Percentiles rank a stretch among this genome's conserved stretches.
phyloP scores from a whole-genome alignment of 768 basidiomycete genomes.

The Naganishia antarctica region DNA sequence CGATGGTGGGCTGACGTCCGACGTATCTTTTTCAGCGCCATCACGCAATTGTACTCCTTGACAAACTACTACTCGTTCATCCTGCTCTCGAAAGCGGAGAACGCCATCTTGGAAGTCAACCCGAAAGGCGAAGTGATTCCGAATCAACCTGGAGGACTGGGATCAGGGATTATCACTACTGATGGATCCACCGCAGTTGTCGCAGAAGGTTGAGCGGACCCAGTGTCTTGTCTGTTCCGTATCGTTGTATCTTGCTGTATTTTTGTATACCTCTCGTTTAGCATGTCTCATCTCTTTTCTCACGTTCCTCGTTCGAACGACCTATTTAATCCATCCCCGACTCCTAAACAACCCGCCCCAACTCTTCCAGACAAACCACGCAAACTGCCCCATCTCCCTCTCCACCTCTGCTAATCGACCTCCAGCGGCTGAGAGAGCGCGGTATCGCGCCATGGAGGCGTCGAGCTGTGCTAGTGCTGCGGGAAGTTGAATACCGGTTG shows the following conservation, averaged over 20 bases:
- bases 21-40: slow-evolving; percentile 7
- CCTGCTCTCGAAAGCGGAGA: slow-evolving; percentile 29
- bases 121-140: slow-evolving; percentile 25
- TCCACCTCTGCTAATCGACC: slow-evolving; percentile 6
- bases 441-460: slow-evolving; percentile 11
- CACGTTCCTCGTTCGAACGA: neutral
- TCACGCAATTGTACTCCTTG: slow-evolving; percentile 23
- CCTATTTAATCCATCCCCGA: slow-evolving; percentile 28
- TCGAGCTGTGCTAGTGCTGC: slow-evolving; percentile 13
- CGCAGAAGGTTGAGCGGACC: neutral
- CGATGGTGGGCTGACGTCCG: neutral
- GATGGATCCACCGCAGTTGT: slow-evolving; percentile 12
- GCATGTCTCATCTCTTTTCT: neutral
- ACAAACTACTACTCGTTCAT: slow-evolving; percentile 22
- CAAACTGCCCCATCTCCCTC: slow-evolving; percentile 20
- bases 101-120: slow-evolving; percentile 31
- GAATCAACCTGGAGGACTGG: slow-evolving; percentile 11
- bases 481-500: neutral
- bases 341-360: slow-evolving; percentile 30
- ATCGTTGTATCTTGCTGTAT: neutral
- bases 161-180: slow-evolving; percentile 9
- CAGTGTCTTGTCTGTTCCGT: neutral
- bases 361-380: slow-evolving; percentile 26
- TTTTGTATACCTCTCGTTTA: too few relatives aligned
- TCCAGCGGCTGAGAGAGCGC: neutral